Evolutionary conservation across 2,329 filamentous ascomycete species (phyloP).

Genomic region (Fusarium redolens): DNA sequence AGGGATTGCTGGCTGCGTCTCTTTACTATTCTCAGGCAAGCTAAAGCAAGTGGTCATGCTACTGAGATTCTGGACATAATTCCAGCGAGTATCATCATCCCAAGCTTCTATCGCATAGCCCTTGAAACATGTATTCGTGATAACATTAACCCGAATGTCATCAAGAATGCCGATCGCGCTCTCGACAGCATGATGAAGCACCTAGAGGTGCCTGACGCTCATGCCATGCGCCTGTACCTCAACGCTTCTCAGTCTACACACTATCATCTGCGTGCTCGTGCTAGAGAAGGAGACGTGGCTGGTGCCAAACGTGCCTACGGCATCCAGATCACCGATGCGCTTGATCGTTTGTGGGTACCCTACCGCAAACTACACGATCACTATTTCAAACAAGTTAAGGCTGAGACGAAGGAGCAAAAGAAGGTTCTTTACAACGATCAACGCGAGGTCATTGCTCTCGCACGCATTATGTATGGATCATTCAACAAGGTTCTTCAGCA

Average conservation of each 20-base stretch:
- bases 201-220: conserved; percentile 60
- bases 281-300: conserved; percentile 46
- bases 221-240: conserved; percentile 66
- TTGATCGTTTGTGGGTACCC: conserved; percentile 63
- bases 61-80: conserved; percentile 69
- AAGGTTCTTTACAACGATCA: conserved; percentile 49
- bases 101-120: conserved; percentile 75
- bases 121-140: conserved; percentile 81
- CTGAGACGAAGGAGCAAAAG: conserved; percentile 42
- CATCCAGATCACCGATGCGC: conserved; percentile 61
- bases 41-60: conserved; percentile 72
- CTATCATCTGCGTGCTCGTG: conserved; percentile 51
- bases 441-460: conserved; percentile 58
- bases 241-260: conserved; percentile 63
- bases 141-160: conserved; percentile 76
- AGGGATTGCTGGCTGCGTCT: conserved; percentile 75
- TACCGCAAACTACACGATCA: conserved; percentile 55
- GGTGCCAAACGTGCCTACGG: conserved; percentile 59
- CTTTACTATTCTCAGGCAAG: conserved; percentile 73
- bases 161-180: conserved; percentile 73
- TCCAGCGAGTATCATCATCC: conserved; percentile 56
- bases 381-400: conserved; percentile 46
- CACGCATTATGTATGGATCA: conserved; percentile 58
- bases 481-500: conserved; percentile 58
- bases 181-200: conserved; percentile 69